These are phyloP conservation scores for Dioscorea zingiberensis DNA, from an alignment of 106 monocot species.

Conservation along the genomic window DNA sequence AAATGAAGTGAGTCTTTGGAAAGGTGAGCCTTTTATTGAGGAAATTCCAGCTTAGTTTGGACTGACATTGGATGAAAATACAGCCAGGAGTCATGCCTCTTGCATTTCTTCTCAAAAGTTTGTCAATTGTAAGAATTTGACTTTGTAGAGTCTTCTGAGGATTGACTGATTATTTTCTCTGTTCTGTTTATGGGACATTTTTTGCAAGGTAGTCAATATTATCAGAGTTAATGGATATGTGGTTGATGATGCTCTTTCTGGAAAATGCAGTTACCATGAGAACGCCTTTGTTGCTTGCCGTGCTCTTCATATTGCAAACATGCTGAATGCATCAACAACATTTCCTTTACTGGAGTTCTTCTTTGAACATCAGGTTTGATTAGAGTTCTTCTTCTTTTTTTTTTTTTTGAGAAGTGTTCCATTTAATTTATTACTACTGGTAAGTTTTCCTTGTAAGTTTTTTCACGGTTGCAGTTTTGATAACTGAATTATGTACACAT, in stretches of 20 bases:
- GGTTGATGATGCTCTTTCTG: background rate
- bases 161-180: background rate
- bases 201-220: background rate
- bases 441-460: background rate
- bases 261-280: conserved; percentile 32
- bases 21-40: too few relatives aligned
- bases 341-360: conserved; percentile 40
- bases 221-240: background rate
- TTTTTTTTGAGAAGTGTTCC: background rate
- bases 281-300: conserved; percentile 38
- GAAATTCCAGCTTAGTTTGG: too few relatives aligned
- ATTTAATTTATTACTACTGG: background rate
- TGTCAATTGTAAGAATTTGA: too few relatives aligned
- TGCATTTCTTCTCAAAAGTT: too few relatives aligned
- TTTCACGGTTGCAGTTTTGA: background rate
- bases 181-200: background rate
- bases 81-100: too few relatives aligned
- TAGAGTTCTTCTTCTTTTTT: background rate
- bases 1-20: too few relatives aligned
- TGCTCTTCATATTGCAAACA: conserved; percentile 44
- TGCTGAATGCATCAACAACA: conserved; percentile 32
- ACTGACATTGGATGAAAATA: too few relatives aligned
- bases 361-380: conserved; percentile 34
- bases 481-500: background rate
- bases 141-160: too few relatives aligned